Evolutionary conservation across 2,329 filamentous ascomycete genomes (phyloP).

Genomic region (Emmonsia crescens): DNA sequence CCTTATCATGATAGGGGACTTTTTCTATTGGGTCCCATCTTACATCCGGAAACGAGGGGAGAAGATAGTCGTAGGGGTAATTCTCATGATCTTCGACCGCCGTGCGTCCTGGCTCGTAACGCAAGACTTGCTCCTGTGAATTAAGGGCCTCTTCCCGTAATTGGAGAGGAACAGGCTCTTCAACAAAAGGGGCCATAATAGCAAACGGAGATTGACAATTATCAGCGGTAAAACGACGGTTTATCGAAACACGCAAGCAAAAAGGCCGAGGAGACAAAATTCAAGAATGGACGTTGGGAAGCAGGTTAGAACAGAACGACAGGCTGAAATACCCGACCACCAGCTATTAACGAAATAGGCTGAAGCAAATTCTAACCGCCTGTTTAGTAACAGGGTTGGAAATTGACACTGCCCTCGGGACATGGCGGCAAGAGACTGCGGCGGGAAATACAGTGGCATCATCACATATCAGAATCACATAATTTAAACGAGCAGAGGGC

Average conservation of each 20-base stretch:
- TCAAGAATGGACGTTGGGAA: not conserved
- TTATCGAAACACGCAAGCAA: not conserved
- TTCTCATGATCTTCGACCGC: not conserved
- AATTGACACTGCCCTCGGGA: not conserved
- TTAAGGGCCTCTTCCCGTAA: not conserved
- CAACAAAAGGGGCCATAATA: not conserved
- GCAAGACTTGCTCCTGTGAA: not conserved
- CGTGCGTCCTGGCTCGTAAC: not conserved
- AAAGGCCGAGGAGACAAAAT: not conserved
- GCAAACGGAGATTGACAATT: not conserved
- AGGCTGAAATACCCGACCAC: not conserved
- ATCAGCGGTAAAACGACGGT: not conserved
- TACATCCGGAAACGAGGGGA: not conserved
- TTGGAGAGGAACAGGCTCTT: not conserved
- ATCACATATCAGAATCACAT: not conserved
- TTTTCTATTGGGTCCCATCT: conserved; percentile 41
- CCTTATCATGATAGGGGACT: conserved; percentile 43
- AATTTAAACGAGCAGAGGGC: not conserved
- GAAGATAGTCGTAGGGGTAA: not conserved
- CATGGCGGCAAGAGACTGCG: not conserved
- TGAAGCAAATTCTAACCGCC: not conserved
- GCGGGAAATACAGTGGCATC: not conserved
- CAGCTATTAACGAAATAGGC: not conserved
- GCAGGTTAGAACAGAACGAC: not conserved
- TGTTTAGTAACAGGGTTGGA: not conserved